A percentile compares a stretch with the other conserved stretches of the same genome.
Conservation (phyloP, 1,139 yeast genomes). For the Nakaseomyces bracarensis region DNA sequence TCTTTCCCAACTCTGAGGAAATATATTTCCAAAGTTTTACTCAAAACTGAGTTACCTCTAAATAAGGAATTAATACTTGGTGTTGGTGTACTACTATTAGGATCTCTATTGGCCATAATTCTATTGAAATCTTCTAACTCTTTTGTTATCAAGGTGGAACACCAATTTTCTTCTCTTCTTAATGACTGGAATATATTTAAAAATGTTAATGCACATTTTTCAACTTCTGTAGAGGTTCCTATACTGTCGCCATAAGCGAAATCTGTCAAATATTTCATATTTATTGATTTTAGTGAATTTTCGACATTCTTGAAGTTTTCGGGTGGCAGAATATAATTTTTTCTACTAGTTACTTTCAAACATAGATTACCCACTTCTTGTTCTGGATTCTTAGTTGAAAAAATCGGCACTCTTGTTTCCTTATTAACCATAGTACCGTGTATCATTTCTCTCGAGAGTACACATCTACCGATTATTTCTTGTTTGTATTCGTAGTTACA, state of each 20-base stretch:
- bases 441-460: constrained; percentile 48
- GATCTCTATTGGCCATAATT: constrained; percentile 15
- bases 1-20: constrained; percentile 72
- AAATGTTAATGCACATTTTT: constrained; percentile 42
- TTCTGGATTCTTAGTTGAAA: constrained; percentile 20
- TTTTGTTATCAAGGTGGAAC: constrained; percentile 53
- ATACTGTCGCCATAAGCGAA: constrained; percentile 9
- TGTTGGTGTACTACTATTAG: constrained; percentile 10
- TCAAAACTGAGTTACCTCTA: constrained; percentile 74
- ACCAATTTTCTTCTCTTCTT: constrained; percentile 59
- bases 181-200: constrained; percentile 60
- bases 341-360: constrained; percentile 45
- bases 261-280: constrained; percentile 5
- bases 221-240: constrained; percentile 33
- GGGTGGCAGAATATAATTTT: constrained; percentile 55
- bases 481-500: constrained; percentile 28
- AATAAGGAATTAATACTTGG: constrained; percentile 58
- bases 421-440: constrained; percentile 26
- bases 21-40: constrained; percentile 72
- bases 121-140: constrained; percentile 40
- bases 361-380: constrained; percentile 50
- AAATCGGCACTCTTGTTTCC: constrained; percentile 33
- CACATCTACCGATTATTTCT: constrained; percentile 42
- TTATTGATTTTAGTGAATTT: constrained; percentile 43
- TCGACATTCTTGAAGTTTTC: constrained; percentile 53